Conservation (phyloP, 2,329 filamentous ascomycete genomes). For the Nothophoma quercina region DNA sequence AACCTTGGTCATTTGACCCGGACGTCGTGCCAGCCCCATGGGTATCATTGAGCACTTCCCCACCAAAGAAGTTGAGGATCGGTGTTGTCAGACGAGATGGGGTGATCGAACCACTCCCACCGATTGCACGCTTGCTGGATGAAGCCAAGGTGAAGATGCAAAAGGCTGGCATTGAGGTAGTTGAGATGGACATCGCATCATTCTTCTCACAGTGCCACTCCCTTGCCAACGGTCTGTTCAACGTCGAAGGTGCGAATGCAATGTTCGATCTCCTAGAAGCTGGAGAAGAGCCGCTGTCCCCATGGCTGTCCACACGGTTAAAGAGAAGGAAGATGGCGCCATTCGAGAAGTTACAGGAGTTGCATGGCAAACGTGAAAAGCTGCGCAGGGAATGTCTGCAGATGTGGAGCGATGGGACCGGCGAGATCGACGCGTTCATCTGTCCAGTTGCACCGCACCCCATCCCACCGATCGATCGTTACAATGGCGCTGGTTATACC, state of each 20-base stretch:
- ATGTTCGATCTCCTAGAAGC: conserved; percentile 66
- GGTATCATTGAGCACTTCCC: conserved; percentile 31
- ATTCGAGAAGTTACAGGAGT: conserved; percentile 58
- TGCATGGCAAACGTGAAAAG: conserved; percentile 61
- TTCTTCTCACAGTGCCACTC: conserved; percentile 64
- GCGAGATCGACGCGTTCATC: conserved; percentile 67
- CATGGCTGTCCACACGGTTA: conserved; percentile 64
- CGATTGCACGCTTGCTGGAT: conserved; percentile 56
- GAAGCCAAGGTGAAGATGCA: conserved; percentile 50
- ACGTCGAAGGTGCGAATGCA: conserved; percentile 62
- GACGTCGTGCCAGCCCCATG: conserved; percentile 53
- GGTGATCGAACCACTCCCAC: conserved; percentile 60
- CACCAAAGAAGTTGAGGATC: conserved; percentile 49
- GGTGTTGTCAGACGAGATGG: conserved; percentile 61
- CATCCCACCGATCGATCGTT: conserved; percentile 67
- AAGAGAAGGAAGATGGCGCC: conserved; percentile 57
- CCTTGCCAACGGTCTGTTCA: conserved; percentile 65
- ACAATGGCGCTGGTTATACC: conserved; percentile 69
- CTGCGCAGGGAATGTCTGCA: conserved; percentile 64
- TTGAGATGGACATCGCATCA: conserved; percentile 63
- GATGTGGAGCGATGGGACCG: conserved; percentile 61
- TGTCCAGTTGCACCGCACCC: conserved; percentile 71
- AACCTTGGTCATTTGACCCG: conserved; percentile 60
- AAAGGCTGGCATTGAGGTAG: conserved; percentile 60
- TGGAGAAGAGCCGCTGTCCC: conserved; percentile 65